phyloP scores from a whole-genome alignment of 345 rosid species.

The Fremontodendron californicum region DNA sequence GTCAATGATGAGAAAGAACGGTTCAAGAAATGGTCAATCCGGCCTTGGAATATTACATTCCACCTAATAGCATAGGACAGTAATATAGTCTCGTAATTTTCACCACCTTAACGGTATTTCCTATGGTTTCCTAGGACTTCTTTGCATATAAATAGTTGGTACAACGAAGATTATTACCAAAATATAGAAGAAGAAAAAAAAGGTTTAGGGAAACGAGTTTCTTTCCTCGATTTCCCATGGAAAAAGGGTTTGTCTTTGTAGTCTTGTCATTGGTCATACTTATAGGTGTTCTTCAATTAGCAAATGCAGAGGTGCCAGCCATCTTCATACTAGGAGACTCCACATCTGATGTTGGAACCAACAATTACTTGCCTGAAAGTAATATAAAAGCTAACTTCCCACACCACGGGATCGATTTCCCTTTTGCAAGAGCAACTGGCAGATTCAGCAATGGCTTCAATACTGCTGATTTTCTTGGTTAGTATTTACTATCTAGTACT shows the following conservation, averaged over 20 bases:
- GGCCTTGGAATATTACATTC: slow-evolving; percentile 1
- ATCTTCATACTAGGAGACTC: slow-evolving; percentile 50
- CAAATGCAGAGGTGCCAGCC: slow-evolving; percentile 31
- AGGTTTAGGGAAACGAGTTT: neutral
- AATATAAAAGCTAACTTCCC: slow-evolving; percentile 34
- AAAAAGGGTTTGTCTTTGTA: slow-evolving; percentile 1
- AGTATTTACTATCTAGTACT: too few species aligned
- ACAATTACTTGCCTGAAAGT: slow-evolving; percentile 38
- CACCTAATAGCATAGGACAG: neutral
- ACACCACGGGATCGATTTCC: slow-evolving; percentile 51
- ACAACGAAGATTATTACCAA: neutral
- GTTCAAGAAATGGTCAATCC: neutral
- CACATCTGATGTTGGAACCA: slow-evolving; percentile 54
- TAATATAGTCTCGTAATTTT: neutral
- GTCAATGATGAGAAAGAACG: neutral
- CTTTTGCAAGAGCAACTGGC: slow-evolving; percentile 41
- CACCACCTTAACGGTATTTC: neutral
- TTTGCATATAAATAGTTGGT: neutral
- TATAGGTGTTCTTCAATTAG: slow-evolving; percentile 4
- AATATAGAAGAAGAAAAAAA: too few species aligned
- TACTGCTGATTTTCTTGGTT: slow-evolving; percentile 46
- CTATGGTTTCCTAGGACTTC: neutral
- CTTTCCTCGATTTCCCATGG: slow-evolving; percentile 17
- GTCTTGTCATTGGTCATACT: slow-evolving; percentile 16
- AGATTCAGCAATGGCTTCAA: slow-evolving; percentile 61